A percentile compares a stretch with the other conserved stretches of the same genome.
These are phyloP conservation scores for Niveomyces coronatus DNA, from an alignment of 2,329 filamentous ascomycete species.

Conservation along the genomic window DNA sequence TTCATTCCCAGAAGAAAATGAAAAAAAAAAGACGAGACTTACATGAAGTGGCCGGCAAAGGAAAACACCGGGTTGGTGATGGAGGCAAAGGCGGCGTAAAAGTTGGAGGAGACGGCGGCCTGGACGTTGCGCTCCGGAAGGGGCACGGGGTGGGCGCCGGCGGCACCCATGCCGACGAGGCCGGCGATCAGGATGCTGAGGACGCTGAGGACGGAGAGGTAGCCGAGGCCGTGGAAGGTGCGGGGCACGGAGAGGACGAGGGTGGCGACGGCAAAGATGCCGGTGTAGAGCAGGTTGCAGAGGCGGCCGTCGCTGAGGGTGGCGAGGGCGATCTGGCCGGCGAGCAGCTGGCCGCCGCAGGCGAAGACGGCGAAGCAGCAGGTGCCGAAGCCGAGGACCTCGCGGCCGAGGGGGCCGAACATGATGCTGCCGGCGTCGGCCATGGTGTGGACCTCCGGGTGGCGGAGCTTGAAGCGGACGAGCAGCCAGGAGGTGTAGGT, in stretches of 20 bases:
- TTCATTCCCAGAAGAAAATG: not conserved
- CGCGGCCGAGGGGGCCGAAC: conserved; percentile 41
- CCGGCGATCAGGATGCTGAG: conserved; percentile 38
- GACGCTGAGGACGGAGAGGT: conserved; percentile 33
- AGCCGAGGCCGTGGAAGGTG: conserved; percentile 38
- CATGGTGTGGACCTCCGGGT: conserved; percentile 46
- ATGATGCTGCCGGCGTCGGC: conserved; percentile 45
- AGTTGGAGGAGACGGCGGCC: conserved; percentile 23
- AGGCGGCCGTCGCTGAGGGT: conserved; percentile 34
- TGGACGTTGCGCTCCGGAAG: conserved; percentile 26
- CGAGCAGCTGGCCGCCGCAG: conserved; percentile 39
- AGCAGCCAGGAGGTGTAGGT: conserved; percentile 40
- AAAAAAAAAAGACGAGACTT: not conserved
- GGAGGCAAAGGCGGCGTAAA: conserved; percentile 24
- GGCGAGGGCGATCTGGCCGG: conserved; percentile 39
- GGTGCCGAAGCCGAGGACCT: conserved; percentile 37
- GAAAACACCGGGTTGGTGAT: conserved; percentile 39
- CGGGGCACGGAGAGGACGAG: conserved; percentile 37
- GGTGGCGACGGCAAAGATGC: conserved; percentile 38
- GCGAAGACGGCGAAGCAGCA: conserved; percentile 41
- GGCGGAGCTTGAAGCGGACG: conserved; percentile 41
- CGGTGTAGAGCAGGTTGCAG: conserved; percentile 39
- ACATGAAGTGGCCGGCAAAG: conserved; percentile 41
- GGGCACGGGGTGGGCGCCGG: conserved; percentile 30
- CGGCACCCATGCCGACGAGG: conserved; percentile 39